Evolutionary conservation across 345 rosid species (phyloP).

Genomic region (Fremontodendron californicum): DNA sequence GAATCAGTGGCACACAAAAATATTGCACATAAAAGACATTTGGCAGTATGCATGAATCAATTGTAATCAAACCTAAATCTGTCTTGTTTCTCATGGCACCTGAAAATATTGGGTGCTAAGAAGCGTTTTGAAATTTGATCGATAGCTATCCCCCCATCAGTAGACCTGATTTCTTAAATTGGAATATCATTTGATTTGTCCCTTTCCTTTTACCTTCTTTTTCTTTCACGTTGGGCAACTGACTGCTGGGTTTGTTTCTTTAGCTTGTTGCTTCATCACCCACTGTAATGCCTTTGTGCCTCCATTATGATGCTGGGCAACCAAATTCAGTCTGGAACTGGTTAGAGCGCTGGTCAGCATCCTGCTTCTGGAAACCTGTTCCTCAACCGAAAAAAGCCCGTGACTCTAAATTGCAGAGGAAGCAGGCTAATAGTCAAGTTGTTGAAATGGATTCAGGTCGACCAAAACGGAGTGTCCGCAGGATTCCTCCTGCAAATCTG

Average conservation of each 20-base stretch:
- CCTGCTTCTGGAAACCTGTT: constrained; percentile 67
- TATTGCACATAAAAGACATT: background rate
- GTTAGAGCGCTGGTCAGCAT: constrained; percentile 83
- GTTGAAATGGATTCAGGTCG: constrained; percentile 53
- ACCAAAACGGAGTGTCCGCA: constrained; percentile 61
- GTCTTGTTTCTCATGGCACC: constrained; percentile 1
- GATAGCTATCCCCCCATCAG: background rate
- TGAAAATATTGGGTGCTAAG: background rate
- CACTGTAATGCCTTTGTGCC: constrained; percentile 49
- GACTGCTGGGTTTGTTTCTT: constrained; percentile 28
- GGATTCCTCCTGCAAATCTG: constrained; percentile 53
- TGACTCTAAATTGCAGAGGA: constrained; percentile 46
- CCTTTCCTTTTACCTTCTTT: background rate
- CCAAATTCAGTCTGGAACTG: constrained; percentile 70
- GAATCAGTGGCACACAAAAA: background rate
- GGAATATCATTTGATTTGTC: background rate
- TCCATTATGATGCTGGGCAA: constrained; percentile 44
- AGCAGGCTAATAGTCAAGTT: constrained; percentile 40
- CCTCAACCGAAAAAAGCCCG: constrained; percentile 52
- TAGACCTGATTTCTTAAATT: background rate
- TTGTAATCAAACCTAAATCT: background rate
- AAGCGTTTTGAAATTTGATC: background rate
- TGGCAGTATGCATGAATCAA: background rate
- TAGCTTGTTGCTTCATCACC: constrained; percentile 85
- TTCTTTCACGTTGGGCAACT: constrained; percentile 7